Conservation (phyloP, 768 basidiomycete species). For the Candolleomyces aberdarensis region DNA sequence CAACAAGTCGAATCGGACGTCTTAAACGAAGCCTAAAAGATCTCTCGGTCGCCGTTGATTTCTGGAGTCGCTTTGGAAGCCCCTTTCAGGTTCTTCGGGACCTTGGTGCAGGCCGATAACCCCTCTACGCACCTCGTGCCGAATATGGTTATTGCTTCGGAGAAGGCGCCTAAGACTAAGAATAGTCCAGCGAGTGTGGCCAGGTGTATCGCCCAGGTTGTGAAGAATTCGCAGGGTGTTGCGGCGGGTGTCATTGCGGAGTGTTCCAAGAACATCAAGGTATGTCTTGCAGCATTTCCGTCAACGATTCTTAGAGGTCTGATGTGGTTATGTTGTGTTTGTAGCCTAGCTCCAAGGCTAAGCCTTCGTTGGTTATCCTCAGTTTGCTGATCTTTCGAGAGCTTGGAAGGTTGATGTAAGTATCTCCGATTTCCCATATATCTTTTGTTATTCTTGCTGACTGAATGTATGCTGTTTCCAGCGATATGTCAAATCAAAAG, state of each 20-base stretch:
- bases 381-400: slow-evolving; percentile 86
- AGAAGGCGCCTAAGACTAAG: slow-evolving; percentile 57
- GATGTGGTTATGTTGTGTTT: neutral
- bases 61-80: slow-evolving; percentile 78
- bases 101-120: slow-evolving; percentile 78
- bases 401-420: slow-evolving; percentile 84
- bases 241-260: slow-evolving; percentile 84
- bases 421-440: no score
- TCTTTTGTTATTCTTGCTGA: no score
- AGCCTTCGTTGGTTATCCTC: slow-evolving; percentile 60
- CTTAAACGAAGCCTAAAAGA: slow-evolving; percentile 59
- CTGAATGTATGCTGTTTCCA: slow-evolving; percentile 26
- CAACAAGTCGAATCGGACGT: slow-evolving; percentile 73
- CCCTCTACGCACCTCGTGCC: slow-evolving; percentile 82
- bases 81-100: slow-evolving; percentile 76
- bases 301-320: no score
- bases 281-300: no score
- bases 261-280: slow-evolving; percentile 81
- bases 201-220: slow-evolving; percentile 80
- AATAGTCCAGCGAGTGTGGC: slow-evolving; percentile 70
- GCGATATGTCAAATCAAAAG: slow-evolving; percentile 81
- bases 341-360: slow-evolving; percentile 56
- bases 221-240: slow-evolving; percentile 63
- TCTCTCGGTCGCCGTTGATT: slow-evolving; percentile 77
- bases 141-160: slow-evolving; percentile 61